Evolutionary conservation across 108 stramenopile species (phyloP).

Genomic region (Conticribra guillardii): DNA sequence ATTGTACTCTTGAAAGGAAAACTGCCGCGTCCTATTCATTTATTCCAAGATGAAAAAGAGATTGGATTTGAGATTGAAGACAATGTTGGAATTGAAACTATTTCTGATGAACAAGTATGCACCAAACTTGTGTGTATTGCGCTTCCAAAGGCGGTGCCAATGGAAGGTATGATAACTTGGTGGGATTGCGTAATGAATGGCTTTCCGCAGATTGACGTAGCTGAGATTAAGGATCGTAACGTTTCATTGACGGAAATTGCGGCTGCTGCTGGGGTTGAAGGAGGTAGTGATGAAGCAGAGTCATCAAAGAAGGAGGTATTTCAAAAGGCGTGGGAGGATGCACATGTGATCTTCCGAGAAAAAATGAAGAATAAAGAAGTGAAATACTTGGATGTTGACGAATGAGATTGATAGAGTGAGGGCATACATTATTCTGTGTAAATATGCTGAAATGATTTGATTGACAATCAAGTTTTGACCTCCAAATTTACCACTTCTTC

Average conservation of each 20-base stretch:
- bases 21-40: conserved; percentile 41
- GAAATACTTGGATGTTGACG: conserved; percentile 27
- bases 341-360: conserved; percentile 50
- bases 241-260: background rate
- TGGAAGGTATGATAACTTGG: conserved; percentile 48
- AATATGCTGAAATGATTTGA: no score
- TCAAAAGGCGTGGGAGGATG: conserved; percentile 54
- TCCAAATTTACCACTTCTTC: no score
- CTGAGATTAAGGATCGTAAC: conserved; percentile 21
- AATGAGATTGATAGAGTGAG: no score
- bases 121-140: conserved; percentile 32
- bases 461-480: no score
- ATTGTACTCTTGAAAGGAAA: conserved; percentile 30
- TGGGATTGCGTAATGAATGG: conserved; percentile 41
- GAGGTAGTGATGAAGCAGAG: background rate
- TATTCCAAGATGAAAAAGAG: conserved; percentile 43
- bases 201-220: conserved; percentile 31
- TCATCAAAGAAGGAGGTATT: conserved; percentile 39
- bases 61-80: conserved; percentile 51
- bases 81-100: background rate
- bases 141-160: conserved; percentile 49
- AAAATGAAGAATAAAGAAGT: conserved; percentile 39
- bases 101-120: background rate
- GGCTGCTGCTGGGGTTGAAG: conserved; percentile 7
- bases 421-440: no score